phyloP scores from a whole-genome alignment of 2,329 filamentous ascomycete genomes.

The Diaporthe batatas region DNA sequence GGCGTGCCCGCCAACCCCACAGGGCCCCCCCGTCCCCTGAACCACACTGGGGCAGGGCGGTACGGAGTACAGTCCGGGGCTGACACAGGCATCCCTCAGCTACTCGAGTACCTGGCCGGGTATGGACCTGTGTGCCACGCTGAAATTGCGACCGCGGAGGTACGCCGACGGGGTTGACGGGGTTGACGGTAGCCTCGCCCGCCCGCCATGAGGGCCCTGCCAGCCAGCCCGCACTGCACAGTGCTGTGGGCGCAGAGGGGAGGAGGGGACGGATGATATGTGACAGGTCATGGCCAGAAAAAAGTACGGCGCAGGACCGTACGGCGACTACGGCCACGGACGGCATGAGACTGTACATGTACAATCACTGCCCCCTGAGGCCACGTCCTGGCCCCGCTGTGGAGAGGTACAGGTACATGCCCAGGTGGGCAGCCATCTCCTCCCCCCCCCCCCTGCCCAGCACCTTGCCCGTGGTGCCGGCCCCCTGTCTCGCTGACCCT shows the following conservation, averaged over 20 bases:
- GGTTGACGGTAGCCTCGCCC: not conserved
- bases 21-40: constrained; percentile 22
- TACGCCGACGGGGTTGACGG: not conserved
- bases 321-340: not conserved
- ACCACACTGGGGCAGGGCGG: not conserved
- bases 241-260: not conserved
- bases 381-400: no score
- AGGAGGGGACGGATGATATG: not conserved
- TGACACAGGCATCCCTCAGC: not conserved
- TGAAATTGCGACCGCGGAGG: constrained; percentile 15
- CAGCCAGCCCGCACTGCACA: no score
- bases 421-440: no score
- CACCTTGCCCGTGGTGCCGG: not conserved
- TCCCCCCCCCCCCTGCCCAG: no score
- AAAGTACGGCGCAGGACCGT: constrained; percentile 10
- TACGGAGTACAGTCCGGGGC: constrained; percentile 2
- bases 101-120: no score
- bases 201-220: not conserved
- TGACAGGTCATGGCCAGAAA: constrained; percentile 14
- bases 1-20: constrained; percentile 3
- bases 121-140: not conserved
- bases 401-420: not conserved
- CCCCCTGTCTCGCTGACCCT: constrained; percentile 27
- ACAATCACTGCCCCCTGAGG: not conserved
- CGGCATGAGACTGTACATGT: not conserved